phyloP scores from a whole-genome alignment of 2,329 filamentous ascomycete species.

The Penicillium sp. region DNA sequence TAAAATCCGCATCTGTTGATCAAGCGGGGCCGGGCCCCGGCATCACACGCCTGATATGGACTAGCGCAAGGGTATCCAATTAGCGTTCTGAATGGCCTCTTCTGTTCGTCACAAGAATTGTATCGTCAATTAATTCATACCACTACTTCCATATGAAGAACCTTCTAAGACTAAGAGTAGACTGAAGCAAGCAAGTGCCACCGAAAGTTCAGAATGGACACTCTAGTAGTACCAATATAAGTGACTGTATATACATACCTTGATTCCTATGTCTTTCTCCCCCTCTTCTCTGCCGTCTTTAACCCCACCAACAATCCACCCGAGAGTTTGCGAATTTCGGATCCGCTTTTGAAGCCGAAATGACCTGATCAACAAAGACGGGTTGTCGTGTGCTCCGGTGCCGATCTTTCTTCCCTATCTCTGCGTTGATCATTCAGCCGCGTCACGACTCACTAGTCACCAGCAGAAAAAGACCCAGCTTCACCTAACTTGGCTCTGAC shows the following conservation, averaged over 20 bases:
- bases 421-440: neutral
- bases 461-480: too few relatives aligned
- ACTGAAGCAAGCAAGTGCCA: too few relatives aligned
- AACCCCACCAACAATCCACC: neutral
- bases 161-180: too few relatives aligned
- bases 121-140: too few relatives aligned
- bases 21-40: neutral
- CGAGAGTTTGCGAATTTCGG: neutral
- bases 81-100: neutral
- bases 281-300: neutral
- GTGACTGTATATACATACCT: too few relatives aligned
- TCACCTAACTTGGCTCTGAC: too few relatives aligned
- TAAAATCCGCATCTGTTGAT: neutral
- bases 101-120: too few relatives aligned
- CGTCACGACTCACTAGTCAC: neutral
- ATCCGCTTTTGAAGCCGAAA: neutral
- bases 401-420: neutral
- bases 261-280: too few relatives aligned
- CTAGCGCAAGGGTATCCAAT: neutral
- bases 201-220: too few relatives aligned
- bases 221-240: too few relatives aligned
- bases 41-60: neutral
- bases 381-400: neutral
- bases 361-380: neutral
- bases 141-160: too few relatives aligned